phyloP scores from a whole-genome alignment of 805 yeast genomes.

The Scheffersomyces coipomensis region DNA sequence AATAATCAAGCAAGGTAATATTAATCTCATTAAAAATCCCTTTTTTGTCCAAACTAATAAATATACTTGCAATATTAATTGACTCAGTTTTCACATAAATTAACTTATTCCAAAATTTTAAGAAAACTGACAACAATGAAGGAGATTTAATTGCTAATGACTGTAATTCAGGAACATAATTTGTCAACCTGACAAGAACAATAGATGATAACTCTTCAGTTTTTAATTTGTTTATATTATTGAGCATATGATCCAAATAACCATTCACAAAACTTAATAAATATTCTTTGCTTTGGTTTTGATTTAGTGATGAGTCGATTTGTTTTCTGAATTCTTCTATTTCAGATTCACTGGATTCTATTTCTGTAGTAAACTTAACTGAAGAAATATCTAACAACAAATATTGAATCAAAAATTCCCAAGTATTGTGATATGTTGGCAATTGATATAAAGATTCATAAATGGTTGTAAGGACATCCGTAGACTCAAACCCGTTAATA shows the following conservation, averaged over 20 bases:
- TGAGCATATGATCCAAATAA: slow-evolving; percentile 25
- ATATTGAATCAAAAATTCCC: slow-evolving; percentile 43
- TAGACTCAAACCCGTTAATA: slow-evolving; percentile 3
- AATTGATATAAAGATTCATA: slow-evolving; percentile 33
- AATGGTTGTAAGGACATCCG: slow-evolving; percentile 10
- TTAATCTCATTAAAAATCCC: slow-evolving; percentile 26
- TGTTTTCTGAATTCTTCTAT: slow-evolving; percentile 25
- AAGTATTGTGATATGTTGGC: slow-evolving; percentile 25
- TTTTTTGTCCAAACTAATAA: slow-evolving; percentile 20
- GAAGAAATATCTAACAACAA: slow-evolving; percentile 45
- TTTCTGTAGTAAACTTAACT: slow-evolving; percentile 14
- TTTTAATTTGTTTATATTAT: slow-evolving; percentile 18
- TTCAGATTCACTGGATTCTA: slow-evolving; percentile 12
- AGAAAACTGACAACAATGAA: slow-evolving; percentile 16
- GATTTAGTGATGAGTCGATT: slow-evolving; percentile 18
- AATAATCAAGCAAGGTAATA: slow-evolving; percentile 21
- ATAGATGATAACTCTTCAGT: slow-evolving; percentile 12
- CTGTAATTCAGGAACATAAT: slow-evolving; percentile 20
- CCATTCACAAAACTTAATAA: slow-evolving; percentile 44
- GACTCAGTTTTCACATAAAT: slow-evolving; percentile 11
- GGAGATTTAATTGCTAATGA: slow-evolving; percentile 18
- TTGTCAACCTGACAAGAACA: slow-evolving; percentile 20
- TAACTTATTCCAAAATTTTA: slow-evolving; percentile 25
- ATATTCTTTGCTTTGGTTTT: slow-evolving; percentile 15
- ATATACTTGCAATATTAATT: slow-evolving; percentile 19